phyloP scores from a whole-genome alignment of 78 protist genomes.

The Parvularia atlantis region DNA sequence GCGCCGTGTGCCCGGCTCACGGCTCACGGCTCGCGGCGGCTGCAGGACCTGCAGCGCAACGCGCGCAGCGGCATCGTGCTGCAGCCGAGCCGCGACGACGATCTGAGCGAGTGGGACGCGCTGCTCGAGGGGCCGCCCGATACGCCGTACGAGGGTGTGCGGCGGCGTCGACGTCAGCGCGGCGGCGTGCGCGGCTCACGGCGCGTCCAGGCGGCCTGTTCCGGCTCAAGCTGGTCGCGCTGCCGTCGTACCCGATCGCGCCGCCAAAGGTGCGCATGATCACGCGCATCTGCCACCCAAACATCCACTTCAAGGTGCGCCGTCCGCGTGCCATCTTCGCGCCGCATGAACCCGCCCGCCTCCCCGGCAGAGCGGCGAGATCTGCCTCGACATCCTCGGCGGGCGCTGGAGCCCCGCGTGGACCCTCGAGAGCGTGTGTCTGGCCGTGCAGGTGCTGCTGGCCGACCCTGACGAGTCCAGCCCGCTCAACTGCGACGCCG shows the following conservation, averaged over 20 bases:
- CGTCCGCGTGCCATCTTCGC: too few species aligned
- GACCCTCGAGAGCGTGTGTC: conserved; percentile 5
- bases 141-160: too few species aligned
- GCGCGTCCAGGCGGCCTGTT: background rate
- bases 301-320: conserved; percentile 9
- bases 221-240: background rate
- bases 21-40: too few species aligned
- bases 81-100: too few species aligned
- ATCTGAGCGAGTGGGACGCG: too few species aligned
- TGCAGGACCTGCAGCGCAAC: too few species aligned
- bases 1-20: too few species aligned
- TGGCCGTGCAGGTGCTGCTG: background rate
- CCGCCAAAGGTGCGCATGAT: conserved; percentile 1
- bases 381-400: conserved; percentile 15
- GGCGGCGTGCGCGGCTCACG: too few species aligned
- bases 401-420: conserved; percentile 12
- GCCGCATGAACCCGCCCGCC: too few species aligned
- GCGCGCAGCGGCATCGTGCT: too few species aligned
- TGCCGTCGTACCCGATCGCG: background rate
- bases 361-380: background rate
- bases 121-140: too few species aligned
- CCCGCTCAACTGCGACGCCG: conserved; percentile 18
- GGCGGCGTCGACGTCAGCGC: too few species aligned
- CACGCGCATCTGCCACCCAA: conserved; percentile 8
- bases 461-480: conserved; percentile 3